Conservation (phyloP, 2,329 filamentous ascomycete species). For the Colletotrichum zoysiae region DNA sequence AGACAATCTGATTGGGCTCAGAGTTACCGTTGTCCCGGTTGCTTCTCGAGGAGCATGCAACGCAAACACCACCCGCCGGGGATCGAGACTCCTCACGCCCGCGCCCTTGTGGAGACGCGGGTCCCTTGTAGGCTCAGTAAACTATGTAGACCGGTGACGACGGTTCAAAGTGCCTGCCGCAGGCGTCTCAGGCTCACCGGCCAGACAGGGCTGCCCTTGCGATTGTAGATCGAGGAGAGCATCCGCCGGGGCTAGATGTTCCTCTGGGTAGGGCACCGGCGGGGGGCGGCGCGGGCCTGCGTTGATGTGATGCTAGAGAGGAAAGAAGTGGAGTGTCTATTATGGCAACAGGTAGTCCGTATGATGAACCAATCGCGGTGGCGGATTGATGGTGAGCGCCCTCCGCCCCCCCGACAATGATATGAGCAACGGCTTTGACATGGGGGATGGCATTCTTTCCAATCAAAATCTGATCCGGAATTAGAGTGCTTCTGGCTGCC, state of each 20-base stretch:
- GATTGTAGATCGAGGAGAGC: slow-evolving; percentile 15
- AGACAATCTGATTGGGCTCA: neutral
- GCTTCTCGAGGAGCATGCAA: neutral
- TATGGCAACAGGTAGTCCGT: neutral
- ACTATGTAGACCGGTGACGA: neutral
- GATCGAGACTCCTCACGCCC: neutral
- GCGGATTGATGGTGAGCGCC: neutral
- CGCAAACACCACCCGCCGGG: neutral
- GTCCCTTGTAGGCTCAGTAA: neutral
- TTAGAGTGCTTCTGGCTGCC: neutral
- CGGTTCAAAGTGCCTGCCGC: neutral
- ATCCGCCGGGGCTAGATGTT: neutral
- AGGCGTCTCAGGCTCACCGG: neutral
- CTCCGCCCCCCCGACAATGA: no score
- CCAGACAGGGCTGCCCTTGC: slow-evolving; percentile 5
- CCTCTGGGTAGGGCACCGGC: neutral
- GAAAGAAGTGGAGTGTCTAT: slow-evolving; percentile 16
- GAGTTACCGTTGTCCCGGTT: neutral
- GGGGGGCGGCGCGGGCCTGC: slow-evolving; percentile 3
- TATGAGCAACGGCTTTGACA: neutral
- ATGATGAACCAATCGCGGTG: slow-evolving; percentile 1
- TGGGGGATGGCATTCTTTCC: neutral
- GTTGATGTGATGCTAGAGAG: slow-evolving; percentile 1
- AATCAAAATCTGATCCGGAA: neutral
- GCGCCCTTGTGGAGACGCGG: neutral